phyloP scores from a whole-genome alignment of 2,329 filamentous ascomycete species.

The Diaporthe sp. region DNA sequence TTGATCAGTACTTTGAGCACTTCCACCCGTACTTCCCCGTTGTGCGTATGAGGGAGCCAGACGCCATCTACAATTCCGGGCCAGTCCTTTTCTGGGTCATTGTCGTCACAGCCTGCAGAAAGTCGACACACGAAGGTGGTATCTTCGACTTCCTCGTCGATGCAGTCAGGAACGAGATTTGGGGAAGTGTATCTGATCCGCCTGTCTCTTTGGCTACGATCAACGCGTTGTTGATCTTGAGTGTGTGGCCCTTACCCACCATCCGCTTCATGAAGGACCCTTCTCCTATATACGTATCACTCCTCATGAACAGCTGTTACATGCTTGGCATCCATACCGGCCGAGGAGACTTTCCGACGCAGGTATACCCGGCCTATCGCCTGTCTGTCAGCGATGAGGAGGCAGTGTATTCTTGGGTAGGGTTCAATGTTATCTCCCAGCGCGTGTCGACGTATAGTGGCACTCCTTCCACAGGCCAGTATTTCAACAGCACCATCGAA shows the following conservation, averaged over 20 bases:
- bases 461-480: slow-evolving; percentile 58
- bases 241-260: slow-evolving; percentile 65
- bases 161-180: slow-evolving; percentile 61
- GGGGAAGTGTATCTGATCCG: slow-evolving; percentile 56
- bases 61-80: slow-evolving; percentile 62
- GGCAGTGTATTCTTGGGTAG: slow-evolving; percentile 66
- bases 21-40: slow-evolving; percentile 68
- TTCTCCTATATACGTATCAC: slow-evolving; percentile 60
- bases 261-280: slow-evolving; percentile 67
- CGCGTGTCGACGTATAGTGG: slow-evolving; percentile 58
- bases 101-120: slow-evolving; percentile 63
- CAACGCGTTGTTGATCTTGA: slow-evolving; percentile 65
- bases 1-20: slow-evolving; percentile 66
- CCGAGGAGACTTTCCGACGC: slow-evolving; percentile 63
- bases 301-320: slow-evolving; percentile 62
- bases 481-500: slow-evolving; percentile 65
- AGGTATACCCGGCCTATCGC: slow-evolving; percentile 59
- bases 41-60: slow-evolving; percentile 62
- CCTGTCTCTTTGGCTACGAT: slow-evolving; percentile 62
- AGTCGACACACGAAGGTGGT: slow-evolving; percentile 59
- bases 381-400: slow-evolving; percentile 64
- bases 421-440: slow-evolving; percentile 66
- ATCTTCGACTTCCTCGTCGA: slow-evolving; percentile 61
- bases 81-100: slow-evolving; percentile 69
- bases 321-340: slow-evolving; percentile 67